Evolutionary conservation across 331 rosid genomes (phyloP), one percentile per base, ranked within the genome.

Genomic region (Acacia pycnantha): DNA sequence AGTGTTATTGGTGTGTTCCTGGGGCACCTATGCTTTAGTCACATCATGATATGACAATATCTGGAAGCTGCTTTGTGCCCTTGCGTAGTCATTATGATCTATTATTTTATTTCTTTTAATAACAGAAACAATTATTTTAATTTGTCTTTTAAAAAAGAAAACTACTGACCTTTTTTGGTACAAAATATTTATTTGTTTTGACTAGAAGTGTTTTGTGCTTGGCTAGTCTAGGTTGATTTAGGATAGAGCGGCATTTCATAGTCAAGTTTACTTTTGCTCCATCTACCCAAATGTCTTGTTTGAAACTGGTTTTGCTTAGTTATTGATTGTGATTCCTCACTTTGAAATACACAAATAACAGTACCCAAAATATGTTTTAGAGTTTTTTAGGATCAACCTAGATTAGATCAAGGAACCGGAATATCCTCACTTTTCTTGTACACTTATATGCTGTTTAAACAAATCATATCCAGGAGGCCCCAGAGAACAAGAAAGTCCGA

Each of bases 391-490:
- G 27, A 78, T 78, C 9, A 51, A 22, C 35, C 22, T 21, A 29
- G n/a, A 37, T 47, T 47, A 11, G 41, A 70, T 21, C 43, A 54
- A 24, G 67, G 8, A 53, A 8, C 24, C 2, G 26, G 14, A 22
- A 67, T 35, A 15, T 68, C 19, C 24, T 48, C 37, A n/a, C 26
- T 29, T 59, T 65, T 27, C 48, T 71, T 56, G 50, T 73, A 15
- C 43, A 46, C 26, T 4, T 70, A 24, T 33, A 76, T 41, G 53
- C 72, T 66, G 13, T 64, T 46, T 56, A 65, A 26, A 46, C 46
- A 47, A 54, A 64, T 84, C 24, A 41, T 85, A 4, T 31, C 41
- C 82, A 92, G 90, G 87, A 31, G 37, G 50, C 73, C 12, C 71
- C 78, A 0, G 82, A 80, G 76, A 77, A 76, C 40, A 90, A 87